Base-by-base conservation (phyloP, 2,329 filamentous ascomycete species). In the Aspergillus fumigatiaffinis region DNA sequence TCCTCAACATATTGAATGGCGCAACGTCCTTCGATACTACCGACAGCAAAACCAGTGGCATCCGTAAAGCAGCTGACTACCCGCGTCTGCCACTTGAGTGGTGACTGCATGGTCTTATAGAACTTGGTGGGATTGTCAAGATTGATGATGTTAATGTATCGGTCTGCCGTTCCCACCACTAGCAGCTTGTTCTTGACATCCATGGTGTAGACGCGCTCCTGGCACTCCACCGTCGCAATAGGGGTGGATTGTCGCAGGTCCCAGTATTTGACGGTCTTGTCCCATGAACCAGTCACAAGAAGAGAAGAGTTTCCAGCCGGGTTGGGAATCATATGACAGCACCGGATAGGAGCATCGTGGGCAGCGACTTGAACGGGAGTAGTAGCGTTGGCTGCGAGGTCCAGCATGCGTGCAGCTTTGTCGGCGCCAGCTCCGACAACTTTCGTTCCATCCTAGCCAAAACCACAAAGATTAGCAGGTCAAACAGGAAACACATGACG, bases 1-100 rank as follows among this genome's bases (percentile, higher is more conserved):
- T 99, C 94, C 69, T 99, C 93, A 38, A 97, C 91, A 68, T 99
- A 97, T 73, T 99, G 94, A 62, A 99, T 99, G 1, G 94, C 94
- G 73, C 94, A 99, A 55, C 94, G 89, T 29, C 94, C 94, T 74
- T 99, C 94, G 68, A 99, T 96, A 71, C 91, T 96, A 54, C 94
- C 94, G 52, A 99, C 90, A 1, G 94, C 94, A 70, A 96, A 99
- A 5, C 94, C 94, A 0, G 87, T 87, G 6, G 91, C 89, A 72
- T 99, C 93, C 14, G 88, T 87, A 74, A 99, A 99, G 80, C 93
- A 97, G 78, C 89, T 94, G 52, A 97, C 90, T 12, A 95, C 91
- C 57, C 93, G 83, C 1, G 94, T 99, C 82, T 99, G 94, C 91
- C 92, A 99, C 79, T 99, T 99, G 48, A 99, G 83, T 3, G 94